Base-by-base conservation (phyloP, 2,329 filamentous ascomycete genomes). In the Rutstroemia sp. region DNA sequence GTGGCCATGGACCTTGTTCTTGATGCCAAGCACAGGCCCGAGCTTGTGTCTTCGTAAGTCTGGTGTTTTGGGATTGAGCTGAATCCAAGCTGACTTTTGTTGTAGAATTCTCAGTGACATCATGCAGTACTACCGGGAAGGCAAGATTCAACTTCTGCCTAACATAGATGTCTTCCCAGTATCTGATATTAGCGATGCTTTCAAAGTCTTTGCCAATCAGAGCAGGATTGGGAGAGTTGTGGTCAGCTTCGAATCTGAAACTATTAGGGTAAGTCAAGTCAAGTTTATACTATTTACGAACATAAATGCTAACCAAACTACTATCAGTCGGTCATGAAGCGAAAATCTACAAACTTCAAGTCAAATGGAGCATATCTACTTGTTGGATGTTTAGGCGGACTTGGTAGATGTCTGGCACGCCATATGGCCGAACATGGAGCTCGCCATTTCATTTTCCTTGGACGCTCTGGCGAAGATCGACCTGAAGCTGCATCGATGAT, bases 351-450 rank as follows among this genome's bases (percentile, higher is more conserved):
- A 1, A 14, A 21, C 2, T 55, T 55, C 46, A 40, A 40, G 9
- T 2, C 44, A 23, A 27, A 55, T n/a, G 46, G 42, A 14, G 14
- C 51, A 14, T 62, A 62, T 36, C 42, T 62, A 17, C 25, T 62
- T 9, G 53, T 57, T 21, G 60, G 60, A 3, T 51, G 61, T 45
- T 49, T 64, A 3, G 60, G 61, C 10, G 62, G 62, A 5, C 54
- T 64, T n/a, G 61, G 62, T 2, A 42, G 60, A 17, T 56, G 50
- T 34, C 23, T 63, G 2, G 42, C 52, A 10, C 25, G 36, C 16
- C 61, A 54, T 25, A 61, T 62, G 57, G 42, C 58, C 16, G 45
- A 49, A 23, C 53, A 19, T 2, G 54, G 51, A 7, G 40, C 45
- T 50, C 44, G 46, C 14, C 44, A 55, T 38, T 45, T 55, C 19